Conservation (phyloP, 345 rosid species). For the Pistacia vera region DNA sequence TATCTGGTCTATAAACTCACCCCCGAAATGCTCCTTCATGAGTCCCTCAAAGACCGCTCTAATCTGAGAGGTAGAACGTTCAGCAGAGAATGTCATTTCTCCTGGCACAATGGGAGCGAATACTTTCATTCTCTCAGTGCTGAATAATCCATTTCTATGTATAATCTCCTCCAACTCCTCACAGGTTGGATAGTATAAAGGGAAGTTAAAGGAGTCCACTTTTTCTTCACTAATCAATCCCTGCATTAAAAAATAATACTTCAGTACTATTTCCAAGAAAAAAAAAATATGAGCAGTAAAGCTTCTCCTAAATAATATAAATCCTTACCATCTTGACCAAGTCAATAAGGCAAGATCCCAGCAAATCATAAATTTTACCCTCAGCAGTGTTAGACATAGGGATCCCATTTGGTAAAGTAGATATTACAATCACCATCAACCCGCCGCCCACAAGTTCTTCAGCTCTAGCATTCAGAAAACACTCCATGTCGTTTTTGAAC, state of each 20-base stretch:
- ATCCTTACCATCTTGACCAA: not conserved
- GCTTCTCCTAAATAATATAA: not conserved
- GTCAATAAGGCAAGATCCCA: not conserved
- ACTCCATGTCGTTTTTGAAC: slow-evolving; percentile 8
- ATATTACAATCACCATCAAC: not conserved
- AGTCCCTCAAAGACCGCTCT: slow-evolving; percentile 20
- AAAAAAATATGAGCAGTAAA: no score
- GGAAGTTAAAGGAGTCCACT: slow-evolving; percentile 22
- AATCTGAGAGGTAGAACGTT: not conserved
- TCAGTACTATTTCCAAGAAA: no score
- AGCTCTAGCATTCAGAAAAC: slow-evolving; percentile 10
- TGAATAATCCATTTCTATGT: slow-evolving; percentile 5
- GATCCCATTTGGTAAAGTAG: not conserved
- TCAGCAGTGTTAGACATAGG: no score
- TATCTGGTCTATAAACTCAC: slow-evolving; percentile 3
- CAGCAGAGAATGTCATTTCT: not conserved
- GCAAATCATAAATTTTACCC: not conserved
- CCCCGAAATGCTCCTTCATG: slow-evolving; percentile 22
- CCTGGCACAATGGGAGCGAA: not conserved
- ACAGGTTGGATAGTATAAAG: not conserved
- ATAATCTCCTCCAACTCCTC: slow-evolving; percentile 1
- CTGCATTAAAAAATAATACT: not conserved
- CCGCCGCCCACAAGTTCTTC: slow-evolving; percentile 12
- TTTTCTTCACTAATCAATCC: slow-evolving; percentile 15
- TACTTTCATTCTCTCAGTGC: slow-evolving; percentile 14